Evolutionary conservation across 2,329 filamentous ascomycete genomes (phyloP), one percentile per base, ranked within the genome.

Genomic region (Colletotrichum karsti): DNA sequence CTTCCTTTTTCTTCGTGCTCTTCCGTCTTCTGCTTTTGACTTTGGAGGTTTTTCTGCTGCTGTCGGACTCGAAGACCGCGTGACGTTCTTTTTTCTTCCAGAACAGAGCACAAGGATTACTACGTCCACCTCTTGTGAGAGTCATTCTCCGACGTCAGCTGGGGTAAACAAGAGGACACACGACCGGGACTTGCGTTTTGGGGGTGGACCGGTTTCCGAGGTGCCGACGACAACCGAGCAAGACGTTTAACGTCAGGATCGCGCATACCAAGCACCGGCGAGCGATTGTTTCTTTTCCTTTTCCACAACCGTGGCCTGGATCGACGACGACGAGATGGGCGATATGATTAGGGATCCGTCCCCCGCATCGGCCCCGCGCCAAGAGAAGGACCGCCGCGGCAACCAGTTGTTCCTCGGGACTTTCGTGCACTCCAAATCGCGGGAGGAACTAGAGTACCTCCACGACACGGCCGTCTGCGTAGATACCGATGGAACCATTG

Each of bases 321-420:
- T 24, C 15, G 20, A 2, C 42, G 42, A 44, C 13, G 46, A 20
- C 20, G 35, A 30, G 8, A 69, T 69, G 66, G 66, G 66, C 55
- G 66, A 69, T 18, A 60, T 69, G 61, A 69, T 69, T 18, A 42
- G 51, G 22, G 66, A 69, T 48, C 54, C 42, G 18, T 56, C 65
- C n/a, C 46, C 60, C 15, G 53, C 39, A 28, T 35, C 58, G 33
- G 35, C 28, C 12, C 65, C n/a, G 13, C 59, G 26, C 37, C 6
- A 4, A 33, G 42, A 22, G 55, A 9, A 5, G 39, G 48, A 13
- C 39, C 8, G 8, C 46, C 22, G 46, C 46, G 46, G 46, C 46
- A 82, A 83, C 54, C 80, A 86, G 72, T 72, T 89, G 20, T 86
- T 88, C 71, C 74, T 85, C 39, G 88, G 88, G 66, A 85, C 83